phyloP scores from a whole-genome alignment of 78 protist species.

The Chrysochromulina parva region DNA sequence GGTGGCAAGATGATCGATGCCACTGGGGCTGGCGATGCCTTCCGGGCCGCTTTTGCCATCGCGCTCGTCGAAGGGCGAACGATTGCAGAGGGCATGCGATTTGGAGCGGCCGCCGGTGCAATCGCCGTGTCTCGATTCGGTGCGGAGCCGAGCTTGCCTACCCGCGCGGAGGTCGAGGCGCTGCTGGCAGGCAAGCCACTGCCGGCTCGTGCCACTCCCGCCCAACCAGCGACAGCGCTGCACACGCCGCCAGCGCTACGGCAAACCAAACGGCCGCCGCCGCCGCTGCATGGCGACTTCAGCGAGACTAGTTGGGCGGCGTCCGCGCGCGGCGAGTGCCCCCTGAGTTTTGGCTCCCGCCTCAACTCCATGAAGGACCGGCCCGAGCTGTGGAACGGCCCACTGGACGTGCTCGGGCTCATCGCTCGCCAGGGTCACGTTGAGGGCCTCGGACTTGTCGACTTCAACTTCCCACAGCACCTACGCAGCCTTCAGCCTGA shows the following conservation, averaged over 20 bases:
- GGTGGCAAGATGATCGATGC: constrained; percentile 19
- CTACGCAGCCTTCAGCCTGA: background rate
- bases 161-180: background rate
- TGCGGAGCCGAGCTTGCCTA: background rate
- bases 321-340: background rate
- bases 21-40: constrained; percentile 27
- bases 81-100: background rate
- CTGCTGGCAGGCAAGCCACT: background rate
- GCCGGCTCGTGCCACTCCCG: background rate
- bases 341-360: constrained; percentile 26
- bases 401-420: background rate
- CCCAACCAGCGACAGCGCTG: background rate
- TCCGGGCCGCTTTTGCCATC: constrained; percentile 13
- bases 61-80: constrained; percentile 10
- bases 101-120: constrained; percentile 16
- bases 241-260: background rate
- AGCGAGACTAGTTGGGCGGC: too few relatives aligned
- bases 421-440: constrained; percentile 13
- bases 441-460: constrained; percentile 17
- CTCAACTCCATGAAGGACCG: constrained; percentile 44
- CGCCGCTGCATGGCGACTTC: background rate
- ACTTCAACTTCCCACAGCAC: constrained; percentile 47
- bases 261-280: background rate
- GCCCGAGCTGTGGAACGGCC: background rate
- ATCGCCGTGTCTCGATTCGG: background rate